Conservation (phyloP, 768 basidiomycete species). For the Tylopilus balloui region DNA sequence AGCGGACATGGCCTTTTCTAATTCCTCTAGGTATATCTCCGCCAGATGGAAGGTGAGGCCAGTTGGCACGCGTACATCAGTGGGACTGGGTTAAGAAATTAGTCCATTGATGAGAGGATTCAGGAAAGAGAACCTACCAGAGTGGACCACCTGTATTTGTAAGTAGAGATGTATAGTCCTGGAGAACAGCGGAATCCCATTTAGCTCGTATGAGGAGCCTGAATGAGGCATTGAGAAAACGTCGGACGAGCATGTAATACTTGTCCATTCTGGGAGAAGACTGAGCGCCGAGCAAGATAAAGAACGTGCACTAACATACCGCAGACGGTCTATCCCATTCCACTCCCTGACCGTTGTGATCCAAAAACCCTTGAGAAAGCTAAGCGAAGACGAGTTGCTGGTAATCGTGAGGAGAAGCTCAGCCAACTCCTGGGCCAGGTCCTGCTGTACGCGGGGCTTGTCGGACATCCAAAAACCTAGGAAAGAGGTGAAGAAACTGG, state of each 20-base stretch:
- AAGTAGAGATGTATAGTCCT: slow-evolving; percentile 68
- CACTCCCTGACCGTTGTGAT: slow-evolving; percentile 86
- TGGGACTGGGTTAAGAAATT: slow-evolving; percentile 42
- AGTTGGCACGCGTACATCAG: slow-evolving; percentile 67
- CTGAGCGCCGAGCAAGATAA: background rate
- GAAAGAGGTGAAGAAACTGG: background rate
- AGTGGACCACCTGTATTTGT: slow-evolving; percentile 70
- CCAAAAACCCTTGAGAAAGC: slow-evolving; percentile 90
- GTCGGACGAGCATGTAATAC: slow-evolving; percentile 90
- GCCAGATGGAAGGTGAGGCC: slow-evolving; percentile 82
- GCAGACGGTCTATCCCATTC: slow-evolving; percentile 84
- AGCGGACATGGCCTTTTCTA: slow-evolving; percentile 58
- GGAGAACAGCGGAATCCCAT: slow-evolving; percentile 58
- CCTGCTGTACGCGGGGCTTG: slow-evolving; percentile 94
- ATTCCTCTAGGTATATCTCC: slow-evolving; percentile 87
- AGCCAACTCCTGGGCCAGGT: slow-evolving; percentile 80
- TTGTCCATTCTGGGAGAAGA: slow-evolving; percentile 76
- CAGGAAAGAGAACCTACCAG: slow-evolving; percentile 47
- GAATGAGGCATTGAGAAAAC: slow-evolving; percentile 84
- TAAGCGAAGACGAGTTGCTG: slow-evolving; percentile 52
- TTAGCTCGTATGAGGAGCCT: slow-evolving; percentile 63
- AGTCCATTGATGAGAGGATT: background rate
- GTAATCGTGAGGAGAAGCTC: slow-evolving; percentile 72
- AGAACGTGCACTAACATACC: slow-evolving; percentile 45
- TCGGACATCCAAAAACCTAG: slow-evolving; percentile 99